phyloP scores from a whole-genome alignment of 1,284 basidiomycete genomes.

The Fistulinella cinereoalba region DNA sequence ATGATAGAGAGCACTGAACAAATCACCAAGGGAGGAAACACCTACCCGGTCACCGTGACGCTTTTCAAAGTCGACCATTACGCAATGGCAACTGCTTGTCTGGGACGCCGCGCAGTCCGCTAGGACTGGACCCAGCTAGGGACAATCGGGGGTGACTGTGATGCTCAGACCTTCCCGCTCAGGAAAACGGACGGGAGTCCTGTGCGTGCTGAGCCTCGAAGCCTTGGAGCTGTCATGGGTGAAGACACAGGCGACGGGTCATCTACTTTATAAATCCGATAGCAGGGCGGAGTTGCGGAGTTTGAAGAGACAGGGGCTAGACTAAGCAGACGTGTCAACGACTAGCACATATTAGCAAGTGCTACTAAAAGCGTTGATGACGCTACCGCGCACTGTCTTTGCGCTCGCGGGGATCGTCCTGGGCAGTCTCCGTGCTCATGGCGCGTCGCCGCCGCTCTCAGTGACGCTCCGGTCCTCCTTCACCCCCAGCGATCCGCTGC shows the following conservation, averaged over 20 bases:
- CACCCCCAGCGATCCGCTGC: slow-evolving; percentile 68
- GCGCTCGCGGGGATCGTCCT: slow-evolving; percentile 22
- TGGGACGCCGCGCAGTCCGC: slow-evolving; percentile 42
- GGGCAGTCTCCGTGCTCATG: slow-evolving; percentile 12
- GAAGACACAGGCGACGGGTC: neutral
- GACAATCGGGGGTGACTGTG: slow-evolving; percentile 48
- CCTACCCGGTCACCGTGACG: slow-evolving; percentile 35
- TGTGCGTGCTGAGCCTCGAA: slow-evolving; percentile 24
- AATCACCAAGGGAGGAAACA: neutral
- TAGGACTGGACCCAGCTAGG: slow-evolving; percentile 38
- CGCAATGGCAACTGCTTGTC: slow-evolving; percentile 39
- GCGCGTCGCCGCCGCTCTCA: slow-evolving; percentile 66
- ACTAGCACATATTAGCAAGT: no score
- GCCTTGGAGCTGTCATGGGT: neutral
- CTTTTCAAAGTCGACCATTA: slow-evolving; percentile 34
- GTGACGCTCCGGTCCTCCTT: slow-evolving; percentile 81
- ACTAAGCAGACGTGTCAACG: no score
- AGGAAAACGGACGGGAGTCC: slow-evolving; percentile 36
- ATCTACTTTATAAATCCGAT: slow-evolving; percentile 8
- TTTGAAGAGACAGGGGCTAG: neutral
- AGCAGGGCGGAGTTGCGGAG: slow-evolving; percentile 19
- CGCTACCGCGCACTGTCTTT: slow-evolving; percentile 15
- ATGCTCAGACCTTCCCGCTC: slow-evolving; percentile 67
- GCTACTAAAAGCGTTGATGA: slow-evolving; percentile 11
- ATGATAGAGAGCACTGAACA: slow-evolving; percentile 19